phyloP scores from a whole-genome alignment of 805 yeast genomes.

The Komagataella mondaviorum region DNA sequence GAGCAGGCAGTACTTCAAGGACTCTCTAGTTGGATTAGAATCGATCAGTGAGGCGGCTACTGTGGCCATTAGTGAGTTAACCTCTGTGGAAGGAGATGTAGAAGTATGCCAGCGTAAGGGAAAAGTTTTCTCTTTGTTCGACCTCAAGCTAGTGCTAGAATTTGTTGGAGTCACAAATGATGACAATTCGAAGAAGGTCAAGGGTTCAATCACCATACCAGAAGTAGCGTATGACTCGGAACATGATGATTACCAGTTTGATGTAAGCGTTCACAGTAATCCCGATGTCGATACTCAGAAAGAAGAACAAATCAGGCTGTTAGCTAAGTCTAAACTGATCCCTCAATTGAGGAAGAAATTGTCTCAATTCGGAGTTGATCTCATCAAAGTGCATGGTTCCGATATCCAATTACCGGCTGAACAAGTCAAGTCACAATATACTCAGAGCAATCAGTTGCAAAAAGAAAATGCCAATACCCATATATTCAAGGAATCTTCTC shows the following conservation, averaged over 20 bases:
- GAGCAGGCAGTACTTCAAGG: conserved; percentile 67
- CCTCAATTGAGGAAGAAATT: conserved; percentile 58
- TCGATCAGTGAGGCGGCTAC: conserved; percentile 17
- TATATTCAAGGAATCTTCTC: conserved; percentile 7
- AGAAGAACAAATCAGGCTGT: conserved; percentile 38
- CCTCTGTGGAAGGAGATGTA: conserved; percentile 82
- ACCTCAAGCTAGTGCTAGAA: conserved; percentile 52
- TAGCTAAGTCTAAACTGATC: conserved; percentile 36
- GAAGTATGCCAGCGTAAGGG: conserved; percentile 97
- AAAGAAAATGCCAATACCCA: conserved; percentile 15
- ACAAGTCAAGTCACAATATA: conserved; percentile 43
- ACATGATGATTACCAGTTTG: conserved; percentile 75
- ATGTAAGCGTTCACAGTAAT: conserved; percentile 46
- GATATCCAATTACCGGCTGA: conserved; percentile 55
- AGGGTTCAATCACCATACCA: conserved; percentile 74
- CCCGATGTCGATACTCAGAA: conserved; percentile 27
- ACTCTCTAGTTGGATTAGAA: conserved; percentile 38
- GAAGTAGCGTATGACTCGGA: conserved; percentile 92
- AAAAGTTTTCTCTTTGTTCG: conserved; percentile 84
- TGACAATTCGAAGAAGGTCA: conserved; percentile 25
- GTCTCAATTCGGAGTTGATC: conserved; percentile 59
- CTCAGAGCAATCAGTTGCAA: conserved; percentile 32
- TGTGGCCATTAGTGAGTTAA: conserved; percentile 28
- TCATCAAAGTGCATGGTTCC: conserved; percentile 62
- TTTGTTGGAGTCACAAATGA: conserved; percentile 34